Evolutionary conservation across 2,329 filamentous ascomycete species (phyloP).

Genomic region (Colletotrichum sp.): DNA sequence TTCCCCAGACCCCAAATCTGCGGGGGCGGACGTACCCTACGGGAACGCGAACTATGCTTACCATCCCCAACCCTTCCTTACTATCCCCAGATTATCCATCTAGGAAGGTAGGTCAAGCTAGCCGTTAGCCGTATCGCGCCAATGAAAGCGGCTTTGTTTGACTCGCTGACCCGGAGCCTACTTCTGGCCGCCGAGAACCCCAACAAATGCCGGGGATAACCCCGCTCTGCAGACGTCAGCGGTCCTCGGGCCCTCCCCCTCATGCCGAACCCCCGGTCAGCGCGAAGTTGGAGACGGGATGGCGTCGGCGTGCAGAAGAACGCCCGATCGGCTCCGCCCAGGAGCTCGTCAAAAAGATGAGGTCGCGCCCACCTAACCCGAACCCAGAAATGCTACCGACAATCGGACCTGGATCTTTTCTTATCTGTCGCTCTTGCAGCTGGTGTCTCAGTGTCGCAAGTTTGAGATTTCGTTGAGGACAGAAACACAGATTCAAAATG

Average conservation of each 20-base stretch:
- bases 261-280: not conserved
- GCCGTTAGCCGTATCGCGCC: constrained; percentile 14
- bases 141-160: not conserved
- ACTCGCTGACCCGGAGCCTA: not conserved
- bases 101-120: not conserved
- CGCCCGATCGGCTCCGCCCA: not conserved
- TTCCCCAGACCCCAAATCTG: constrained; percentile 10
- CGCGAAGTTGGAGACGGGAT: not conserved
- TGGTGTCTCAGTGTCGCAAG: not conserved
- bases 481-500: not conserved
- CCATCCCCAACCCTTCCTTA: not conserved
- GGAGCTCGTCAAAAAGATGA: constrained; percentile 12
- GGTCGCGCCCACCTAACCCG: constrained; percentile 19
- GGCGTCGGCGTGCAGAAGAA: constrained; percentile 13
- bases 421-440: not conserved
- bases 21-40: not conserved
- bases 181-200: not conserved
- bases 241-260: not conserved
- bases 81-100: constrained; percentile 1
- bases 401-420: not conserved
- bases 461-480: not conserved
- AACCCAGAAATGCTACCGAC: not conserved
- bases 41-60: not conserved
- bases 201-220: not conserved
- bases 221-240: constrained; percentile 7